Base-by-base conservation (phyloP, 2,329 filamentous ascomycete species). In the Colletotrichum abscissum region DNA sequence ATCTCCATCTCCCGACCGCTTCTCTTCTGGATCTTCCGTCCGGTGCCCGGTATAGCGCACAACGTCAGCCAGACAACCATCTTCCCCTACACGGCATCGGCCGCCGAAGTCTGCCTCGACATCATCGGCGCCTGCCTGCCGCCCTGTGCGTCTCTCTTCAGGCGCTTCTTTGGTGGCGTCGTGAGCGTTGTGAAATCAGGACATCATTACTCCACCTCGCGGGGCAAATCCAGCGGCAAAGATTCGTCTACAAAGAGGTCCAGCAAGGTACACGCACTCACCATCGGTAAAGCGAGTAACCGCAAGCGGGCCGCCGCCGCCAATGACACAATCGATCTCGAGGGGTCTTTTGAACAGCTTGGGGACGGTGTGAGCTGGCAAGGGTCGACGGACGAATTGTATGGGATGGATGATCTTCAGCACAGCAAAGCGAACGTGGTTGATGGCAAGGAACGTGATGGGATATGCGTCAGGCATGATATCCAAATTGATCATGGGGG, bases 11-110 rank as follows among this genome's bases (percentile, higher is more conserved):
- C 42, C 19, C 42, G 42, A 7, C 42, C 42, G 19, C 42, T 49
- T 19, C 42, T 49, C 42, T 49, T 49, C 42, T 49, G 42, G 42
- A 22, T 49, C 19, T 49, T 49, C 19, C 42, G 42, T 9, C 42
- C 42, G 1, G 42, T 49, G 8, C 42, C 42, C 42, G 42, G 42
- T 8, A 9, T 49, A 49, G 42, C 42, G 42, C 42, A 46, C 22
- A 28, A 62, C 22, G 42, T 62, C 58, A 62, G n/a, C 35, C 58
- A 62, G 14, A 26, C 58, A 3, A 46, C 42, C 35, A 38, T 62
- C n/a, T 62, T 62, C 22, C 58, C 58, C 6, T 62, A 62, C 7
- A 62, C 42, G 11, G 58, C n/a, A 35, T 62, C 58, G n/a, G 58
- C 58, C 22, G 42, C 42, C 14, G 58, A 62, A 19, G 42, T 62